Evolutionary conservation across 2,329 filamentous ascomycete species (phyloP), one percentile per base, ranked within the genome.

Genomic region (Penicillium sp.): DNA sequence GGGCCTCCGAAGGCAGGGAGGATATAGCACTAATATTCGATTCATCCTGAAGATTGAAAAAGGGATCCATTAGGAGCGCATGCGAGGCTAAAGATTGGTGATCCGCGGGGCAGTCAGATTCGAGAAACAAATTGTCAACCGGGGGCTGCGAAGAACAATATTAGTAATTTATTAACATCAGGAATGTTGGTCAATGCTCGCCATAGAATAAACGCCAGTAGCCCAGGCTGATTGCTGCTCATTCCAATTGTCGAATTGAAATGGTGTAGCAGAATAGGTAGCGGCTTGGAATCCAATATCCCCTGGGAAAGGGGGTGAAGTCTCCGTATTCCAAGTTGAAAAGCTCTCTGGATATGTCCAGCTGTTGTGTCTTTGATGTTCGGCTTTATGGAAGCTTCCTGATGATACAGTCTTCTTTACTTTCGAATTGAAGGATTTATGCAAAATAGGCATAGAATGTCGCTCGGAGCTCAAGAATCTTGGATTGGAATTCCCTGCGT

Each of bases 391-490:
- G 19, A 35, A 2, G 3, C 23, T 27, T 10, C 43, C 29, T 5
- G 53, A 26, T 0, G 58, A 51, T 3, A 13, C 25, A 4, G 53
- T 9, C 26, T 62, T 65, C 25, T 33, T 59, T 16, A 65, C 56
- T 53, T 57, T 60, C 1, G 53, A 29, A 5, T 13, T 54, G 5
- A 43, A 58, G 1, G 58, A 51, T 35, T 54, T 61, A 16, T 64
- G 64, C 16, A 66, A 57, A 46, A 61, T 25, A 13, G 61, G 25
- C 39, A 60, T 55, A 7, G 57, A 16, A 21, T 51, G 21, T 48
- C 39, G 54, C 7, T 53, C 29, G 27, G 25, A 39, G 23, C 27
- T 25, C 21, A 54, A 35, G 3, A 52, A 29, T 25, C 43, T 33
- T 4, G 39, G 39, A n/a, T 61, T 44, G 37, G 19, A 27, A 3